These are phyloP conservation scores for Komagataella populi DNA, from an alignment of 805 yeast species.

Conservation along the genomic window DNA sequence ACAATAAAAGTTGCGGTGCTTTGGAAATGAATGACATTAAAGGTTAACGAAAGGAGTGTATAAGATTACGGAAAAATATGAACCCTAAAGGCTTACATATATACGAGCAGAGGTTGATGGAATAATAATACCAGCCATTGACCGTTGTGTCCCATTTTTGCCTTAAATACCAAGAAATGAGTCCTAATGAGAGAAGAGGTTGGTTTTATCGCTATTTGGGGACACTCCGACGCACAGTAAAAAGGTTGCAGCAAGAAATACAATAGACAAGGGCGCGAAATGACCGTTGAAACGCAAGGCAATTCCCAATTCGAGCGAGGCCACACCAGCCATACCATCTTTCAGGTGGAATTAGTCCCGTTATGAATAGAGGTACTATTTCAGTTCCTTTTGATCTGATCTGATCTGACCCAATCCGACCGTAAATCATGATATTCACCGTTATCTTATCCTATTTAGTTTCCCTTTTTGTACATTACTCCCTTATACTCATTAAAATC, in stretches of 20 bases:
- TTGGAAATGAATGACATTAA: not conserved
- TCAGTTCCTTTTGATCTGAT: not conserved
- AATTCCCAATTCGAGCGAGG: not conserved
- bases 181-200: not conserved
- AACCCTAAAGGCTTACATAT: not conserved
- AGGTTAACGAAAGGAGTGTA: not conserved
- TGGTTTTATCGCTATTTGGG: not conserved
- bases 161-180: not conserved
- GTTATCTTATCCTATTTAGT: not conserved
- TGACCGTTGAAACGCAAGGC: not conserved
- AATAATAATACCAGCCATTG: not conserved
- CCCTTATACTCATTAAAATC: conserved; percentile 13
- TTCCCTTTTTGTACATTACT: conserved; percentile 12
- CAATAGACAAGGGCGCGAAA: not conserved
- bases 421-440: not conserved
- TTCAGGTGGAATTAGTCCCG: not conserved
- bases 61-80: not conserved
- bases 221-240: not conserved
- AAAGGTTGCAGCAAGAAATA: not conserved
- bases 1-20: not conserved
- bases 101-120: not conserved
- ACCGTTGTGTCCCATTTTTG: not conserved
- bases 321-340: not conserved
- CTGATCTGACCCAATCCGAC: not conserved
- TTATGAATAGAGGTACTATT: not conserved